Evolutionary conservation across 345 rosid species (phyloP), one percentile per base, ranked within the genome.

Genomic region (Lumnitzera littorea): DNA sequence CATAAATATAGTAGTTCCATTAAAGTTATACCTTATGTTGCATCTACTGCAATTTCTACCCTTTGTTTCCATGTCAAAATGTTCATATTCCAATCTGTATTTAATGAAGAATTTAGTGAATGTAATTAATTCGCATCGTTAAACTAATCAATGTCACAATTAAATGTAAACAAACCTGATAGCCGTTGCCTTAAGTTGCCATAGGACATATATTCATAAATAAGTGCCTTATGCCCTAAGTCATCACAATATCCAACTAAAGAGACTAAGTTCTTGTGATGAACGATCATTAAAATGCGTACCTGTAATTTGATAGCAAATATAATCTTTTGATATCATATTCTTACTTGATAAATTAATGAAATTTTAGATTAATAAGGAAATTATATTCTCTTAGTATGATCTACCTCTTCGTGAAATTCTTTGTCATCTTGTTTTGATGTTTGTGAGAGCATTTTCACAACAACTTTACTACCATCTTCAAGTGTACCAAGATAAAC

Each of bases 201-300:
- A 57, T 62, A 52, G 1, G 75, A 75, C 87, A 84, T 78, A 71
- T 71, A 78, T 43, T 80, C 87, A 50, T 74, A 82, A 17, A 84
- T 64, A 9, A 82, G 74, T 53, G 66, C 83, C 46, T 66, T 62
- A 47, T 77, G 67, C 14, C 55, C 55, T 23, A 65, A 68, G 58
- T 74, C 80, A n/a, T 67, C 70, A 2, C 84, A 80, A 13, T 74
- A 76, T 0, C 81, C 80, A 65, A 74, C 67, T 13, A 80, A 80
- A 9, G 64, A 14, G 0, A 73, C 71, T 69, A 85, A 68, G 41
- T 83, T 78, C 51, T 8, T 36, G 43, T 36, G 43, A 5, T 85
- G 88, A 62, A 80, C 84, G 65, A 72, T 77, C 48, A 77, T 60
- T 12, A 85, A 73, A 62, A 80, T 82, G 54, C 67, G 62, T 24